Conservation (phyloP, 2,329 filamentous ascomycete species). For the Exophiala calicioides region DNA sequence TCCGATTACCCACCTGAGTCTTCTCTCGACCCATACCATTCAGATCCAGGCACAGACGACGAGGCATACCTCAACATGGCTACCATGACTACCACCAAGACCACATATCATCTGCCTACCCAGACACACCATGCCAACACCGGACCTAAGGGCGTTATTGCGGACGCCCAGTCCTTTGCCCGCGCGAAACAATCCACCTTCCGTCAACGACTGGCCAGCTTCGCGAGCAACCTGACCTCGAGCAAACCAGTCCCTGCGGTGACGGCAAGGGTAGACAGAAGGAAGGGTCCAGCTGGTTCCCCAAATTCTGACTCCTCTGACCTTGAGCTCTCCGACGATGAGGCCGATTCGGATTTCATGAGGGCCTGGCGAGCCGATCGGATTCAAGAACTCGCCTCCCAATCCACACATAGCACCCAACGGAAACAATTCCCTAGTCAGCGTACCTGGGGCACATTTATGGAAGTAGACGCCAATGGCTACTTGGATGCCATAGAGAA, state of each 20-base stretch:
- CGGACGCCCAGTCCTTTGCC: slow-evolving; percentile 52
- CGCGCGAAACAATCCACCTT: slow-evolving; percentile 51
- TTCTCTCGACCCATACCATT: slow-evolving; percentile 20
- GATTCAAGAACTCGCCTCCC: slow-evolving; percentile 71
- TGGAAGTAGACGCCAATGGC: slow-evolving; percentile 82
- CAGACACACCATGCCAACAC: slow-evolving; percentile 52
- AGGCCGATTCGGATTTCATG: slow-evolving; percentile 57
- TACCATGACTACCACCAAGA: slow-evolving; percentile 37
- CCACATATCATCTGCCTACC: slow-evolving; percentile 46
- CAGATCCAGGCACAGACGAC: slow-evolving; percentile 36
- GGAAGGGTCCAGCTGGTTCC: slow-evolving; percentile 24
- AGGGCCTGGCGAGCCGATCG: slow-evolving; percentile 80
- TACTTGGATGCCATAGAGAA: slow-evolving; percentile 97
- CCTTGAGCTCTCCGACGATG: slow-evolving; percentile 35
- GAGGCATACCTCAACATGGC: slow-evolving; percentile 39
- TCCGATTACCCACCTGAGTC: slow-evolving; percentile 25
- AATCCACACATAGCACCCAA: slow-evolving; percentile 40
- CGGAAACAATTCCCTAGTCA: slow-evolving; percentile 65
- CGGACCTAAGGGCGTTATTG: slow-evolving; percentile 54
- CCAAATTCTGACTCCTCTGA: slow-evolving; percentile 28
- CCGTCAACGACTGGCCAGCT: slow-evolving; percentile 41
- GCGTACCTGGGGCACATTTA: slow-evolving; percentile 74
- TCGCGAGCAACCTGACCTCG: slow-evolving; percentile 21
- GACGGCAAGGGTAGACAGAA: slow-evolving; percentile 31
- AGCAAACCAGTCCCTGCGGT: slow-evolving; percentile 7